phyloP scores from a whole-genome alignment of 2,329 filamentous ascomycete genomes.

The Diaporthe citriasiana region DNA sequence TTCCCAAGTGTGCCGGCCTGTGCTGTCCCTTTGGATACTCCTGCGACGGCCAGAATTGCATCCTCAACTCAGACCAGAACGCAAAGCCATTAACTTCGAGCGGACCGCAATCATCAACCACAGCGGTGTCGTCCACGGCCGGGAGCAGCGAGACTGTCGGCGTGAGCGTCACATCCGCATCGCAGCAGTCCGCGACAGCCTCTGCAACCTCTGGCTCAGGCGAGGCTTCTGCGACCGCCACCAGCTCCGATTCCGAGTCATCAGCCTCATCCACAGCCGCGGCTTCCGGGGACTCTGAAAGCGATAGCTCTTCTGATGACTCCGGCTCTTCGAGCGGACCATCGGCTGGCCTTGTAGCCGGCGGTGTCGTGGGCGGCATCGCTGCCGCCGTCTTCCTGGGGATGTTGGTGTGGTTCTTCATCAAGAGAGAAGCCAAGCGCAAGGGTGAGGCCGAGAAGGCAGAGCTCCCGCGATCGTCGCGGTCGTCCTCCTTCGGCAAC shows the following conservation, averaged over 20 bases:
- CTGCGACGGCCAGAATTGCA: conserved; percentile 69
- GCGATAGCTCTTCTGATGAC: conserved; percentile 46
- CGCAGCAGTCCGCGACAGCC: conserved; percentile 43
- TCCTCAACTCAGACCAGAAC: conserved; percentile 65
- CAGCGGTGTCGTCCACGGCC: conserved; percentile 45
- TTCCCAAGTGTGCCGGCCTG: conserved; percentile 69
- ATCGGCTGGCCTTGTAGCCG: conserved; percentile 60
- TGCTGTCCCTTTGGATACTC: conserved; percentile 83
- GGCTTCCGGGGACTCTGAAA: conserved; percentile 45
- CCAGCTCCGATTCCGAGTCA: conserved; percentile 43
- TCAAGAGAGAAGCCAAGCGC: conserved; percentile 50
- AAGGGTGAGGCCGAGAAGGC: conserved; percentile 41
- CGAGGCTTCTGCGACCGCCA: conserved; percentile 44
- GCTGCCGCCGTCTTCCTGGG: conserved; percentile 57
- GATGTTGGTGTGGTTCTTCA: conserved; percentile 56
- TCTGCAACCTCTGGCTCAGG: conserved; percentile 44
- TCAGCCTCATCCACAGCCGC: conserved; percentile 45
- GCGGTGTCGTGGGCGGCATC: conserved; percentile 62
- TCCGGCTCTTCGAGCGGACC: conserved; percentile 46
- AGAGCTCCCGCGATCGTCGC: conserved; percentile 45
- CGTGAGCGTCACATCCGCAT: conserved; percentile 43
- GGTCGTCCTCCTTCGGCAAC: conserved; percentile 60
- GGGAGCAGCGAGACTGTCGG: conserved; percentile 43
- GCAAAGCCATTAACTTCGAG: conserved; percentile 45
- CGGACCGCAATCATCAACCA: conserved; percentile 44